Conservation (phyloP, 208 protist species). For the Crithidia mellificae region DNA sequence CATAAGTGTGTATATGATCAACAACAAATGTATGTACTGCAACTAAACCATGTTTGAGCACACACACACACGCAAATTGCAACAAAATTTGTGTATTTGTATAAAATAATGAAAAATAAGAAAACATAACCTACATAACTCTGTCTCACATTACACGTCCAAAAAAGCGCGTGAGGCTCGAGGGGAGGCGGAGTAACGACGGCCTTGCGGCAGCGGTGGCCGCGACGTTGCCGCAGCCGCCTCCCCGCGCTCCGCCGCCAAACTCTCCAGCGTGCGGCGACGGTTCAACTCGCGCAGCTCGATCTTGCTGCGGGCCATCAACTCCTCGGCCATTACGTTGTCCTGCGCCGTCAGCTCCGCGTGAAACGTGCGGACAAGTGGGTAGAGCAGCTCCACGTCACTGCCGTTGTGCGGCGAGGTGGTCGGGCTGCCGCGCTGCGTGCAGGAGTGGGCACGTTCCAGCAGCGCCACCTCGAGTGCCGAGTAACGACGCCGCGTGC, state of each 20-base stretch:
- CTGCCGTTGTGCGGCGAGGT: slow-evolving; percentile 7
- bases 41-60: no score
- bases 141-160: background rate
- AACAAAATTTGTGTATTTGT: no score
- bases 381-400: slow-evolving; percentile 30
- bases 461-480: slow-evolving; percentile 26
- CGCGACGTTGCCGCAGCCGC: background rate
- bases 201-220: background rate
- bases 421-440: background rate
- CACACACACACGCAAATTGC: no score
- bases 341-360: slow-evolving; percentile 32
- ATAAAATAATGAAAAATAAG: slow-evolving; percentile 18
- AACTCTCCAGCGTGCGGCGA: slow-evolving; percentile 14
- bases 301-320: slow-evolving; percentile 39
- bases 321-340: slow-evolving; percentile 39
- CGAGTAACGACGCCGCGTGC: slow-evolving; percentile 12
- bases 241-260: background rate
- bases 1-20: no score
- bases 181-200: background rate
- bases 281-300: slow-evolving; percentile 45
- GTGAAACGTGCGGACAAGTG: slow-evolving; percentile 36
- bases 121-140: background rate
- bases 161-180: slow-evolving; percentile 5
- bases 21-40: background rate
- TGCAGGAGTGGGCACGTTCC: slow-evolving; percentile 6